Percentiles rank a stretch among this genome's conserved stretches.
These are phyloP conservation scores for Petrea volubilis DNA, from an alignment of 257 asterid genomes.

Conservation along the genomic window DNA sequence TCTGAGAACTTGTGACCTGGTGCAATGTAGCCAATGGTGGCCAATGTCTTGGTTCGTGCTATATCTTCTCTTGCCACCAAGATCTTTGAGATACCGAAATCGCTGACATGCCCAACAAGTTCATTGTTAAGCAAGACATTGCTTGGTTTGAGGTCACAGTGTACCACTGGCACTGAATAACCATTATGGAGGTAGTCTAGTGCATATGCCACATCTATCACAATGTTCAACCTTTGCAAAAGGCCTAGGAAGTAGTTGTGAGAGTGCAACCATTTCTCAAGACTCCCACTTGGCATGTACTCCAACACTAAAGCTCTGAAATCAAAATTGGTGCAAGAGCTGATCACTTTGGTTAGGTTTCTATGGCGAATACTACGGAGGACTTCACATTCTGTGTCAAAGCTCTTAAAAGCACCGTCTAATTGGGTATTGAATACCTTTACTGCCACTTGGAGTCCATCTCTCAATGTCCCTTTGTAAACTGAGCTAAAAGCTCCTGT, in stretches of 20 bases:
- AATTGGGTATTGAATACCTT: constrained; percentile 31
- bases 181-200: constrained; percentile 30
- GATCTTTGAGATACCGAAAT: constrained; percentile 31
- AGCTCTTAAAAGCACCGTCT: constrained; percentile 28
- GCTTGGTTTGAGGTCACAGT: constrained; percentile 45
- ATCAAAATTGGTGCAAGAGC: constrained; percentile 14
- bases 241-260: constrained; percentile 15
- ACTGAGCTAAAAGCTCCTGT: constrained; percentile 21
- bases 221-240: constrained; percentile 22
- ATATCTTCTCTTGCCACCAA: constrained; percentile 7
- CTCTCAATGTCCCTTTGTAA: constrained; percentile 23
- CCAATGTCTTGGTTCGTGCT: constrained; percentile 19
- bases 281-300: constrained; percentile 30
- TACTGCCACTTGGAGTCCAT: constrained; percentile 23
- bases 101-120: constrained; percentile 27
- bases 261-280: constrained; percentile 26
- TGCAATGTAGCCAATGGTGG: constrained; percentile 35
- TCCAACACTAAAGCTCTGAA: constrained; percentile 25
- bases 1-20: constrained; percentile 20
- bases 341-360: constrained; percentile 17
- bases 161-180: constrained; percentile 23
- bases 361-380: constrained; percentile 21
- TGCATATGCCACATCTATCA: constrained; percentile 32
- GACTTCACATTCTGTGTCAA: constrained; percentile 26
- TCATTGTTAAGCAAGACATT: constrained; percentile 32